Evolutionary conservation across 306 rosid genomes (phyloP), one percentile per base, ranked within the genome.

Genomic region (Oemleria cerasiformis): DNA sequence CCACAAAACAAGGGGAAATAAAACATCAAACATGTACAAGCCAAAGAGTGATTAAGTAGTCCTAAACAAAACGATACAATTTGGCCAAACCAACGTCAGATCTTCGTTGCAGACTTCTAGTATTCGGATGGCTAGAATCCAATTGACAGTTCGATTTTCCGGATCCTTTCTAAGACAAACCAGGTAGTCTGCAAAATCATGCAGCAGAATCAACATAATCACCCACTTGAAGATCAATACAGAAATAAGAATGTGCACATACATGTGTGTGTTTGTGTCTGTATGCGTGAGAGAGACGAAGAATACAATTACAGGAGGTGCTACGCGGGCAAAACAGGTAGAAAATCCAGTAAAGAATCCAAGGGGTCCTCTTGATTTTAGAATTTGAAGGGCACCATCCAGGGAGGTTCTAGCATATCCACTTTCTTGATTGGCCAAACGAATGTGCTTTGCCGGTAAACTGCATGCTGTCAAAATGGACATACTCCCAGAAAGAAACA

Each of bases 291-390:
- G 20, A 19, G 9, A 59, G 40, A 20, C 48, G 64, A 66, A 41
- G 79, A 57, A 25, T 83, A 86, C 91, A 90, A 90, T 86, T 79
- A 86, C 83, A 79, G 82, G 88, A 58, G 91, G 87, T 47, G 88
- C 87, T 65, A 81, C 78, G 79, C 85, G 70, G 36, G 83, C 77
- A 73, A 88, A 86, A 23, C 84, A 84, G 45, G 85, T 85, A 42
- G 96, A 90, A 84, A 90, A 88, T 73, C 91, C 90, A 0, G 86
- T 75, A 69, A 86, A 88, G 39, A 87, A 86, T 55, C 83, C 86
- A 0, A 90, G 73, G 0, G 91, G 87, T 65, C 92, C 92, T 44
- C 93, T 90, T 6, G 79, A 40, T 71, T 82, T 90, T n/a, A 87
- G 16, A 60, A 92, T 84, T 69, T 90, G 84, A 45, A 45, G 30